Evolutionary conservation across 345 rosid genomes (phyloP).

Genomic region (Sonneratia alba): DNA sequence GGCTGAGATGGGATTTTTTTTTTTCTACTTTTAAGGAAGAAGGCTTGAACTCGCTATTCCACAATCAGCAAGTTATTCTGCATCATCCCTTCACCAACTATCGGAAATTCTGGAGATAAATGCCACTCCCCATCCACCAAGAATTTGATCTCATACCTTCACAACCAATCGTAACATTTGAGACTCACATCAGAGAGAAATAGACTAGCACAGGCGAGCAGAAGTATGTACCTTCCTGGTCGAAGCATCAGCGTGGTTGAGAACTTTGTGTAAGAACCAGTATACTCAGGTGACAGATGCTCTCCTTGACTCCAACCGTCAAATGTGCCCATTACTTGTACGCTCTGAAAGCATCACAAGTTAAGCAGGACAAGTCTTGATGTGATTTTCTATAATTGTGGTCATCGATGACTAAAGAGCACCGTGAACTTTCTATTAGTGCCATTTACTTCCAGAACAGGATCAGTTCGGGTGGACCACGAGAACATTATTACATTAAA

Average conservation of each 20-base stretch:
- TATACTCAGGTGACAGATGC: slow-evolving; percentile 71
- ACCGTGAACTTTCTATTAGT: background rate
- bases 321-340: slow-evolving; percentile 88
- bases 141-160: slow-evolving; percentile 90
- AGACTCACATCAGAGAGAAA: background rate
- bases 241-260: slow-evolving; percentile 59
- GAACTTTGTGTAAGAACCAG: slow-evolving; percentile 58
- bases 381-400: background rate
- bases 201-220: background rate
- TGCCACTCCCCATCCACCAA: slow-evolving; percentile 90
- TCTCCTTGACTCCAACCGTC: slow-evolving; percentile 90
- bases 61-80: slow-evolving; percentile 64
- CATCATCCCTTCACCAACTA: slow-evolving; percentile 58
- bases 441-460: background rate
- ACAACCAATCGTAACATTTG: background rate
- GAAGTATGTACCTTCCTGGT: slow-evolving; percentile 62
- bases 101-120: slow-evolving; percentile 63
- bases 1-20: background rate
- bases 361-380: background rate
- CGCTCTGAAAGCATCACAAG: slow-evolving; percentile 31
- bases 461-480: background rate
- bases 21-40: background rate
- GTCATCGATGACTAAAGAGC: background rate
- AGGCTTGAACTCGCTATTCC: slow-evolving; percentile 26
- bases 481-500: background rate